Conservation (phyloP, 129 eudicot species). For the Chrysanthemum lavandulifolium region DNA sequence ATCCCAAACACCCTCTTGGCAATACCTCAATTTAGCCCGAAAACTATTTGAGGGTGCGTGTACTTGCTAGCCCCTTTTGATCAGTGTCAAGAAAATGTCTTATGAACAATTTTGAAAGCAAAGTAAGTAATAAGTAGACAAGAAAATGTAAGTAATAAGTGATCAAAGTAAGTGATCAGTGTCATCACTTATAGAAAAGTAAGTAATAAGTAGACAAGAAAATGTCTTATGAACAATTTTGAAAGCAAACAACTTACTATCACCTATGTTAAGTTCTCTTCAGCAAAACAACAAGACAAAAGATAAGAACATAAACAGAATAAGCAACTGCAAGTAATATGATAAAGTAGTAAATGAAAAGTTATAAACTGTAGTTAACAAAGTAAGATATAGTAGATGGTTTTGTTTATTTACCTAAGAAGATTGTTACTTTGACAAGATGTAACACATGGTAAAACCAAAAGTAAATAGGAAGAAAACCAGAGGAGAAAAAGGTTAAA, state of each 20-base stretch:
- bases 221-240: neutral
- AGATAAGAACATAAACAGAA: neutral
- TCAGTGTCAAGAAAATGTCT: neutral
- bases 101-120: neutral
- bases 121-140: neutral
- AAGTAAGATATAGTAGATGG: neutral
- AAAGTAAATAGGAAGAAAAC: neutral
- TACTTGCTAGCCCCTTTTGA: neutral
- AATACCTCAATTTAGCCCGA: neutral
- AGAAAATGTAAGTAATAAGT: no score
- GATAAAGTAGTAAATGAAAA: neutral
- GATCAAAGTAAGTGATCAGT: no score
- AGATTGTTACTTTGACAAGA: slow-evolving; percentile 17
- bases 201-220: neutral
- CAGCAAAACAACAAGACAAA: neutral
- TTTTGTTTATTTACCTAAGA: slow-evolving; percentile 19
- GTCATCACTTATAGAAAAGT: neutral
- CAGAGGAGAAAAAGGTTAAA: slow-evolving; percentile 15
- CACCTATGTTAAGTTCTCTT: slow-evolving; percentile 3
- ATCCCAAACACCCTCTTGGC: neutral
- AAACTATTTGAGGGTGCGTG: neutral
- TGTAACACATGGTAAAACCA: slow-evolving; percentile 12
- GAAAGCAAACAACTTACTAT: neutral
- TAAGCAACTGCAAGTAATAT: slow-evolving; percentile 13
- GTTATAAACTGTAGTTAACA: neutral